Evolutionary conservation across 805 yeast species (phyloP).

Genomic region (Metahyphopichia silvanorum): DNA sequence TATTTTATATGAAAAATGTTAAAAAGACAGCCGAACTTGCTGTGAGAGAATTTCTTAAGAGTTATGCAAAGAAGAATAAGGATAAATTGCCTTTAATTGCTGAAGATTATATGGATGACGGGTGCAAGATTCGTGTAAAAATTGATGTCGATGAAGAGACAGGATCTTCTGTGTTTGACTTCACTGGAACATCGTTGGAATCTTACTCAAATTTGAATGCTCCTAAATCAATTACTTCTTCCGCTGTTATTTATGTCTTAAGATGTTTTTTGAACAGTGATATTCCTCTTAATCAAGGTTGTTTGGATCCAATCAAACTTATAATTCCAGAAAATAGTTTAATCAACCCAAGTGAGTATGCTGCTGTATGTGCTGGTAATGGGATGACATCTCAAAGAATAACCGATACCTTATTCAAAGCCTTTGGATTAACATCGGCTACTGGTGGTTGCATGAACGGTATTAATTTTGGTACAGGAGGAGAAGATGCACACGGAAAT

Average conservation of each 20-base stretch:
- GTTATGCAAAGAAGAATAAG: slow-evolving; percentile 35
- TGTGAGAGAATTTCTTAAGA: slow-evolving; percentile 42
- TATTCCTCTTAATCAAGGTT: slow-evolving; percentile 19
- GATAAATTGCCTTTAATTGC: slow-evolving; percentile 26
- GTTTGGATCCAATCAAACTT: slow-evolving; percentile 13
- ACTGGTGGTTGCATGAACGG: slow-evolving; percentile 20
- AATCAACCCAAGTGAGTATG: slow-evolving; percentile 14
- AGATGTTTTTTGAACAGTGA: slow-evolving; percentile 16
- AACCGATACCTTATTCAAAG: slow-evolving; percentile 17
- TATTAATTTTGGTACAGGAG: slow-evolving; percentile 17
- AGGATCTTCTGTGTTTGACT: slow-evolving; percentile 22
- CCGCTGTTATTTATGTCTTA: slow-evolving; percentile 14
- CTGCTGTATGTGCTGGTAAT: slow-evolving; percentile 18
- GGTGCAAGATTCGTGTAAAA: slow-evolving; percentile 11
- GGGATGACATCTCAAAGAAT: slow-evolving; percentile 20
- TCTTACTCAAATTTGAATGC: slow-evolving; percentile 17
- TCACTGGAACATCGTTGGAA: slow-evolving; percentile 22
- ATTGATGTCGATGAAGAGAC: slow-evolving; percentile 14
- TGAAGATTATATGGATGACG: slow-evolving; percentile 16
- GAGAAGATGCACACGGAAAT: slow-evolving; percentile 12
- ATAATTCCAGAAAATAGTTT: slow-evolving; percentile 12
- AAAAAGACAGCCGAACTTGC: slow-evolving; percentile 75
- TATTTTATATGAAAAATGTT: slow-evolving; percentile 76
- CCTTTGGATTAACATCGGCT: slow-evolving; percentile 16
- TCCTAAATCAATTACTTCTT: slow-evolving; percentile 13